phyloP scores from a whole-genome alignment of 352 stramenopile species.

The Phytophthora fragariae region DNA sequence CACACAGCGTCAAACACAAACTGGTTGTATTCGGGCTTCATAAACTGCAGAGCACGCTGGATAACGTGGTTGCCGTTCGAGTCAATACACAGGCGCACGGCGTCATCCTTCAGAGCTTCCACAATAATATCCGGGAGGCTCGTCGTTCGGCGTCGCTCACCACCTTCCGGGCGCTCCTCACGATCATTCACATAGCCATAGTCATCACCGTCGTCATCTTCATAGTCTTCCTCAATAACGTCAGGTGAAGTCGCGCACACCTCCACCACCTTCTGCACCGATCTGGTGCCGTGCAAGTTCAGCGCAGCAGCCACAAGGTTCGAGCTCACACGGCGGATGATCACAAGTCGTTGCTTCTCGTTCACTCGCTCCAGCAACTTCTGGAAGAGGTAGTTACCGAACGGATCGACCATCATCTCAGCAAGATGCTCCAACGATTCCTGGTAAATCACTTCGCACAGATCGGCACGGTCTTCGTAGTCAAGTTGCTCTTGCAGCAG shows the following conservation, averaged over 20 bases:
- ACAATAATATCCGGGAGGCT: slow-evolving; percentile 94
- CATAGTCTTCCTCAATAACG: slow-evolving; percentile 61
- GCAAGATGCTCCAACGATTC: slow-evolving; percentile 96
- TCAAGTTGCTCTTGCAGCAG: slow-evolving; percentile 97
- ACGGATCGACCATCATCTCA: slow-evolving; percentile 99
- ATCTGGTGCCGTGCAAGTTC: slow-evolving; percentile 98
- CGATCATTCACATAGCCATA: slow-evolving; percentile 33
- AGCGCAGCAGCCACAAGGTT: slow-evolving; percentile 96
- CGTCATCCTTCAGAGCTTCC: slow-evolving; percentile 92
- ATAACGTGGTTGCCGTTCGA: slow-evolving; percentile 99
- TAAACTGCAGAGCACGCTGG: slow-evolving; percentile 95
- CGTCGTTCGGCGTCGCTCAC: slow-evolving; percentile 29
- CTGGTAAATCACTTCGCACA: slow-evolving; percentile 96
- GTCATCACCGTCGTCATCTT: slow-evolving; percentile 51
- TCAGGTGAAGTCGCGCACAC: slow-evolving; percentile 89
- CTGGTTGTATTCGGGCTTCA: slow-evolving; percentile 94
- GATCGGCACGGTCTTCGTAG: slow-evolving; percentile 89
- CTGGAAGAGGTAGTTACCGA: slow-evolving; percentile 99
- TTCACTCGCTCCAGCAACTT: slow-evolving; percentile 97
- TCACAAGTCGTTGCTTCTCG: slow-evolving; percentile 90
- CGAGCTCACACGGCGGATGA: slow-evolving; percentile 93
- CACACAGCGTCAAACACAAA: slow-evolving; percentile 98
- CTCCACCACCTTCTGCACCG: slow-evolving; percentile 99
- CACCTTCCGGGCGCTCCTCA: slow-evolving; percentile 31
- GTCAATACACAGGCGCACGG: slow-evolving; percentile 96